These are phyloP conservation scores for Apocynum venetum DNA, from an alignment of 257 asterid species.

Conservation along the genomic window DNA sequence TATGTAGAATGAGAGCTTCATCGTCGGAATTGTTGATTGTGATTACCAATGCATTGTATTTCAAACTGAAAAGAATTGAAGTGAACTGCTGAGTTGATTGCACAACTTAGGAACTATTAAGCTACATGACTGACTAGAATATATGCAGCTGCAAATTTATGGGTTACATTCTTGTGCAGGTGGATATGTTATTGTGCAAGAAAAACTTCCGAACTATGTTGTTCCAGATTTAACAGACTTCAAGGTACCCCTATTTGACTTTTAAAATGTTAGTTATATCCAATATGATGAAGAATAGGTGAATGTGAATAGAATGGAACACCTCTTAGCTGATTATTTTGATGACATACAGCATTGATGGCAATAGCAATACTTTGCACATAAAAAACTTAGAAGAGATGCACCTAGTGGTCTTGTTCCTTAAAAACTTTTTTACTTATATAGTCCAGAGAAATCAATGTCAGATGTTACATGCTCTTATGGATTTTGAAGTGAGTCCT, in stretches of 20 bases:
- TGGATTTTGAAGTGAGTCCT: not conserved
- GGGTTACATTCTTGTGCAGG: not conserved
- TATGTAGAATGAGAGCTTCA: not conserved
- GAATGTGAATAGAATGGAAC: not conserved
- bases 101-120: not conserved
- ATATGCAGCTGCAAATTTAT: not conserved
- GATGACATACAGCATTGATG: not conserved
- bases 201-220: constrained; percentile 75
- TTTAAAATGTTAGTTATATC: no score
- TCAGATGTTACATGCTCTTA: not conserved
- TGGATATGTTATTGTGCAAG: constrained; percentile 35
- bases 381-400: not conserved
- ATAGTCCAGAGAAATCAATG: not conserved
- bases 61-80: not conserved
- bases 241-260: constrained; percentile 44
- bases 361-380: not conserved
- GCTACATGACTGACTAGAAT: not conserved
- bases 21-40: not conserved
- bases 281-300: no score
- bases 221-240: constrained; percentile 78
- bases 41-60: not conserved
- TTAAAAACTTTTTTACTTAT: not conserved
- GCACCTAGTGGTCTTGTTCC: not conserved
- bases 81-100: no score
- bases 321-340: not conserved